Base-by-base conservation (phyloP, 345 rosid species). In the Barbarea vulgaris region DNA sequence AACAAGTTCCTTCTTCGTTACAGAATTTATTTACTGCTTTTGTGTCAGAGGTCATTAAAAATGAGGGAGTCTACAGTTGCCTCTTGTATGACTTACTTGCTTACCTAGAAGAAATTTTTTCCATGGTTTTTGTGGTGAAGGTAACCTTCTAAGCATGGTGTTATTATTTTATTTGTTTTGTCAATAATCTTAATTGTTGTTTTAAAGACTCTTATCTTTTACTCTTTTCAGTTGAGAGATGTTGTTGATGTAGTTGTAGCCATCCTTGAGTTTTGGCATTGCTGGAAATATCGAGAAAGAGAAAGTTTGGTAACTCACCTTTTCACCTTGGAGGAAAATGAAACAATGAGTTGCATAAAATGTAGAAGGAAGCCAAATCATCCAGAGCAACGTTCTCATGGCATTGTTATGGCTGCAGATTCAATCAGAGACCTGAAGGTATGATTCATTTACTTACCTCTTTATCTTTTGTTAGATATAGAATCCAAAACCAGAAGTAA, bases 341-440 rank as follows among this genome's bases (percentile, higher is more conserved):
- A 39, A 61, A 61, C 18, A 10, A 37, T 61, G 66, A 36, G 28
- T 37, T 61, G 66, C 3, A 22, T 2, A 37, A 61, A 36, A 12
- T 61, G 66, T 50, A 61, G 47, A 18, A 37, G 48, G 47, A 19
- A 36, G 30, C 18, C 66, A 7, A 61, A 37, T 61, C 39, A 37
- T 39, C 31, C 66, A 61, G 30, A 39, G 66, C 53, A 48, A 19
- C 12, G 53, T 19, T 48, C 53, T 48, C 11, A 48, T 48, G 53
- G 25, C 53, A 48, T 48, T 48, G 53, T 48, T 48, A 19, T 48
- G 25, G 13, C 25, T 48, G 53, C 53, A 48, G 53, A 48, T 18
- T 48, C 53, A 48, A 48, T 48, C 53, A 48, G 66, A 61, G n/a
- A 61, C 11, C 17, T 37, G 66, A 61, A 61, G 66, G 66, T 61